phyloP scores from a whole-genome alignment of 1,284 basidiomycete genomes.

The Kwoniella shivajii region DNA sequence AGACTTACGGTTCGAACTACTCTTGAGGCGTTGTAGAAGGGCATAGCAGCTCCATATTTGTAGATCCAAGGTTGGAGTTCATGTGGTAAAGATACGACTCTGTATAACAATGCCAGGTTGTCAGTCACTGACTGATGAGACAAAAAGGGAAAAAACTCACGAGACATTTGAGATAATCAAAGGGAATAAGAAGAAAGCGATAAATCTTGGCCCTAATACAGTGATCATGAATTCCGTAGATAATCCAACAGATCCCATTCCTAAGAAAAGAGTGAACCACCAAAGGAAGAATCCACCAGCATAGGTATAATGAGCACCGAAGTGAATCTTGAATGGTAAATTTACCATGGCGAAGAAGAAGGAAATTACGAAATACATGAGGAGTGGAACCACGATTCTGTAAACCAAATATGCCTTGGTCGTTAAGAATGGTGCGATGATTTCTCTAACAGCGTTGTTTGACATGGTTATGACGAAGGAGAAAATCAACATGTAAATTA shows the following conservation, averaged over 20 bases:
- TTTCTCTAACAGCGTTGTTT: conserved; percentile 55
- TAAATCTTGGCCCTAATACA: conserved; percentile 48
- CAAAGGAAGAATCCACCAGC: conserved; percentile 69
- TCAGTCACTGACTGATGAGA: background rate
- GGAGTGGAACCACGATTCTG: conserved; percentile 61
- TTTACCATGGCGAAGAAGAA: conserved; percentile 66
- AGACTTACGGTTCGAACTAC: conserved; percentile 60
- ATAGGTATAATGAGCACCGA: conserved; percentile 52
- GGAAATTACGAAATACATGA: conserved; percentile 65
- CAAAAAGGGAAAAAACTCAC: conserved; percentile 22
- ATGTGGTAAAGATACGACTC: conserved; percentile 63
- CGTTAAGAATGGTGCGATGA: conserved; percentile 58
- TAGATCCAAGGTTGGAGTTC: conserved; percentile 69
- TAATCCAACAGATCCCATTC: conserved; percentile 55
- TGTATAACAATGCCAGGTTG: conserved; percentile 4
- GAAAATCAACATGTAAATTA: conserved; percentile 67
- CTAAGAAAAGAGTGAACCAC: conserved; percentile 70
- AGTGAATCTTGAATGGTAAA: conserved; percentile 65
- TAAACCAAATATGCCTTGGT: conserved; percentile 62
- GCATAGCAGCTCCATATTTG: conserved; percentile 61
- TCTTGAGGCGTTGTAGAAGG: conserved; percentile 69
- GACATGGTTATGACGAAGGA: conserved; percentile 54
- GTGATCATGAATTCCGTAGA: conserved; percentile 61
- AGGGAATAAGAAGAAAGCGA: conserved; percentile 49
- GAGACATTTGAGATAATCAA: conserved; percentile 71